A percentile compares a stretch with the other conserved stretches of the same genome.
These are phyloP conservation scores for Lunasporangiospora selenospora DNA, from an alignment of 192 early-diverging fungal species.

Conservation along the genomic window DNA sequence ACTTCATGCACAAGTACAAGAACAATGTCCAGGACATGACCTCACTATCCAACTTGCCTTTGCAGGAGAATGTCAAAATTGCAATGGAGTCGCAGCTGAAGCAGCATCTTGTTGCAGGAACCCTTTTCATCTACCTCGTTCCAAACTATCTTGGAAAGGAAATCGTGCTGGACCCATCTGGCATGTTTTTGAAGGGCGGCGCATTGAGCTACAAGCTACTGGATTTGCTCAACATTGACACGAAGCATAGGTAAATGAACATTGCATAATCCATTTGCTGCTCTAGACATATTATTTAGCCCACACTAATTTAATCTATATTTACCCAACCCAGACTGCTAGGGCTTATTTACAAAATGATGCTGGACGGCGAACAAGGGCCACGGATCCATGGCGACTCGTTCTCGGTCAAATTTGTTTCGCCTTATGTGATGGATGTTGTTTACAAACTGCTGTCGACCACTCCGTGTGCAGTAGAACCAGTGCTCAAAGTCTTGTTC, in stretches of 20 bases:
- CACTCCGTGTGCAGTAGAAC: slow-evolving; percentile 73
- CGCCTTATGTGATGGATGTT: slow-evolving; percentile 77
- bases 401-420: slow-evolving; percentile 65
- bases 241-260: slow-evolving; percentile 65
- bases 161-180: slow-evolving; percentile 48
- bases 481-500: slow-evolving; percentile 75
- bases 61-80: slow-evolving; percentile 62
- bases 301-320: neutral
- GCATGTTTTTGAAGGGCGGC: slow-evolving; percentile 70
- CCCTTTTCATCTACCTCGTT: slow-evolving; percentile 59
- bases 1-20: slow-evolving; percentile 57
- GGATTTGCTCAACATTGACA: slow-evolving; percentile 72
- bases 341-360: slow-evolving; percentile 76
- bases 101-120: slow-evolving; percentile 58
- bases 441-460: slow-evolving; percentile 79
- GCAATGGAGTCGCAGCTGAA: slow-evolving; percentile 58
- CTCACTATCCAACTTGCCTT: slow-evolving; percentile 45
- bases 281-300: neutral
- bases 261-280: neutral
- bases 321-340: slow-evolving; percentile 44
- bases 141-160: slow-evolving; percentile 48
- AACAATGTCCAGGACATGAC: slow-evolving; percentile 48
- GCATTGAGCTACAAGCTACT: slow-evolving; percentile 69
- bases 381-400: slow-evolving; percentile 62
- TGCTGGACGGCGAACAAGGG: slow-evolving; percentile 68